These are phyloP conservation scores for Venturia asperata DNA, from an alignment of 2,329 filamentous ascomycete species.

Conservation along the genomic window DNA sequence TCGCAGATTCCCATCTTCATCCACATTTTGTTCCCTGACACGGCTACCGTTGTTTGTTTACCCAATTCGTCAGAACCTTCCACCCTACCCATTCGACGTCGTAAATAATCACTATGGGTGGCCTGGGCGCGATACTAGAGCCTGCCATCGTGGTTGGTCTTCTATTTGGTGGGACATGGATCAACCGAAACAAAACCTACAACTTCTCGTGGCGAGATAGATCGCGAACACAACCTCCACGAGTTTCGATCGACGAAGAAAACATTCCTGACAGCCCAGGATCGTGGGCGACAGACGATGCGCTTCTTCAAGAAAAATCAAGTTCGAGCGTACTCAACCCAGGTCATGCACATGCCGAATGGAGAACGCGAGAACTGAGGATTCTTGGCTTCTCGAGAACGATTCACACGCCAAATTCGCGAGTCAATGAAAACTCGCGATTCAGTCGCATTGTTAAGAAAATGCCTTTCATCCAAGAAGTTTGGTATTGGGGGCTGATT, in stretches of 20 bases:
- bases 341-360: slow-evolving; percentile 37
- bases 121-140: slow-evolving; percentile 49
- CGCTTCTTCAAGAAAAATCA: slow-evolving; percentile 22
- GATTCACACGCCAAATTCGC: slow-evolving; percentile 55
- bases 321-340: slow-evolving; percentile 29
- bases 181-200: slow-evolving; percentile 48
- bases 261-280: slow-evolving; percentile 23
- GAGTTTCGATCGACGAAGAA: slow-evolving; percentile 20
- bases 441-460: slow-evolving; percentile 58
- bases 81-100: not conserved
- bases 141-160: slow-evolving; percentile 55
- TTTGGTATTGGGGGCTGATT: slow-evolving; percentile 70
- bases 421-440: slow-evolving; percentile 51
- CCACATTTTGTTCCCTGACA: not conserved
- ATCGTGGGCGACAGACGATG: slow-evolving; percentile 28
- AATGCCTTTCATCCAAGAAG: slow-evolving; percentile 66
- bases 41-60: not conserved
- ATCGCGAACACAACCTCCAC: slow-evolving; percentile 20
- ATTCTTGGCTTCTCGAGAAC: slow-evolving; percentile 41
- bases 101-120: slow-evolving; percentile 38
- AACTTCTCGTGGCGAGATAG: slow-evolving; percentile 25
- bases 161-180: slow-evolving; percentile 54
- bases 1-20: not conserved
- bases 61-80: not conserved
- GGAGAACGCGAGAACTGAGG: slow-evolving; percentile 44